A percentile compares a stretch with the other conserved stretches of the same genome.
Evolutionary conservation across 1,284 basidiomycete species (phyloP).

Genomic region (Irpex sp.): DNA sequence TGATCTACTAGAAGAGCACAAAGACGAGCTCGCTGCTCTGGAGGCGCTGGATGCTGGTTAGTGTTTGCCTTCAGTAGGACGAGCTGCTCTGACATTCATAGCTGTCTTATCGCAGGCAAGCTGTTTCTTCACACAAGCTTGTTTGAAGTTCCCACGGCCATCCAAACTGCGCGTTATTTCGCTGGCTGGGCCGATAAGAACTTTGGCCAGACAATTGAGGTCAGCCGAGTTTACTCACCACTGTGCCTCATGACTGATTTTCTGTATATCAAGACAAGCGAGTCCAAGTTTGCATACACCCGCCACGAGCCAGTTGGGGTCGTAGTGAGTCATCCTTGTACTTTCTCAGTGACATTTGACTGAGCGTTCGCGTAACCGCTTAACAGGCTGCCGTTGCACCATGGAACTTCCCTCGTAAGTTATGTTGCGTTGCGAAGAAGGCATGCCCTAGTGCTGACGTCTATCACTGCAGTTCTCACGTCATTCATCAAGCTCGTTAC

Average conservation of each 20-base stretch:
- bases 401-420: slow-evolving; percentile 69
- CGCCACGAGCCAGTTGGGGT: slow-evolving; percentile 95
- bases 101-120: slow-evolving; percentile 40
- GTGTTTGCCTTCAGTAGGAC: not conserved
- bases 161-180: slow-evolving; percentile 69
- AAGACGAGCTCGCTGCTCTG: slow-evolving; percentile 72
- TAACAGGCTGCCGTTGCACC: slow-evolving; percentile 71
- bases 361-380: too few species aligned
- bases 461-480: slow-evolving; percentile 52
- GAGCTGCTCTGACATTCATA: not conserved
- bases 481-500: slow-evolving; percentile 81
- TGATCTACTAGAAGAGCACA: slow-evolving; percentile 67
- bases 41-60: slow-evolving; percentile 60
- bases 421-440: not conserved
- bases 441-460: not conserved
- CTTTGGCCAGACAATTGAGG: slow-evolving; percentile 73
- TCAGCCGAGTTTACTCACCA: not conserved
- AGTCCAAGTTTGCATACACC: slow-evolving; percentile 75
- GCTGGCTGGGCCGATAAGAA: slow-evolving; percentile 88
- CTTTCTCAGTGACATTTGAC: too few species aligned
- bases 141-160: slow-evolving; percentile 70
- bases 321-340: slow-evolving; percentile 30
- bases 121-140: slow-evolving; percentile 70
- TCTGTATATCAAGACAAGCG: slow-evolving; percentile 40
- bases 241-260: not conserved